Evolutionary conservation across 768 basidiomycete species (phyloP).

Genomic region (Lactifluus subvellereus): DNA sequence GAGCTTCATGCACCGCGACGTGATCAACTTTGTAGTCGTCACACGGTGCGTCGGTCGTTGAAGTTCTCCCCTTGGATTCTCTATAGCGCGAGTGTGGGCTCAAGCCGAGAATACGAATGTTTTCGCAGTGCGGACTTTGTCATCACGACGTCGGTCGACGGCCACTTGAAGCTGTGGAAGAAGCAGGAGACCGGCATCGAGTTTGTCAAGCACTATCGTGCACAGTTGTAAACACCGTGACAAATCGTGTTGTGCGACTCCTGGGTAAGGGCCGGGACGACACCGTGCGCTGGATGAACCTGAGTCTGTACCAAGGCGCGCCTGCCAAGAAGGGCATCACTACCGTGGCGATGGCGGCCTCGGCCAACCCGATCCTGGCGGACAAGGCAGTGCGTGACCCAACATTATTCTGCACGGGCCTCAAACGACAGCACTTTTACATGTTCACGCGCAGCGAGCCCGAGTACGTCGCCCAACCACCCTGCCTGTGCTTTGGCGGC

Average conservation of each 20-base stretch:
- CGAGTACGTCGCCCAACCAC: constrained; percentile 47
- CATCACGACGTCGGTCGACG: constrained; percentile 91
- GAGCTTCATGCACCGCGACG: constrained; percentile 97
- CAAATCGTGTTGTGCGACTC: constrained; percentile 84
- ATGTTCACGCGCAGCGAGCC: constrained; percentile 89
- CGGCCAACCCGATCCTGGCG: constrained; percentile 89
- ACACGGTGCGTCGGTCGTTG: constrained; percentile 64
- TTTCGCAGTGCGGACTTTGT: constrained; percentile 80
- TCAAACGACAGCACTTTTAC: constrained; percentile 90
- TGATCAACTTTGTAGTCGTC: constrained; percentile 80
- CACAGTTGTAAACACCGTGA: constrained; percentile 95
- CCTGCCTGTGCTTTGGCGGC: not conserved
- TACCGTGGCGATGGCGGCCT: constrained; percentile 92
- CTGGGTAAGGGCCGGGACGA: constrained; percentile 97
- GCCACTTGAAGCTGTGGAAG: constrained; percentile 98
- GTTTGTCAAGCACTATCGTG: constrained; percentile 97
- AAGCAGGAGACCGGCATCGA: constrained; percentile 95
- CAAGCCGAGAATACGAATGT: too few species aligned
- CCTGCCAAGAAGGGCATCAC: constrained; percentile 82
- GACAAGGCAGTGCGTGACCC: constrained; percentile 83
- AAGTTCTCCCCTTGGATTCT: too few species aligned
- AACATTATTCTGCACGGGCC: constrained; percentile 87
- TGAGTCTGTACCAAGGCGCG: constrained; percentile 89
- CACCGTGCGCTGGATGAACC: constrained; percentile 80
- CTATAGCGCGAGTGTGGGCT: not conserved